phyloP scores from a whole-genome alignment of 306 rosid species.

The Quillaja saponaria region DNA sequence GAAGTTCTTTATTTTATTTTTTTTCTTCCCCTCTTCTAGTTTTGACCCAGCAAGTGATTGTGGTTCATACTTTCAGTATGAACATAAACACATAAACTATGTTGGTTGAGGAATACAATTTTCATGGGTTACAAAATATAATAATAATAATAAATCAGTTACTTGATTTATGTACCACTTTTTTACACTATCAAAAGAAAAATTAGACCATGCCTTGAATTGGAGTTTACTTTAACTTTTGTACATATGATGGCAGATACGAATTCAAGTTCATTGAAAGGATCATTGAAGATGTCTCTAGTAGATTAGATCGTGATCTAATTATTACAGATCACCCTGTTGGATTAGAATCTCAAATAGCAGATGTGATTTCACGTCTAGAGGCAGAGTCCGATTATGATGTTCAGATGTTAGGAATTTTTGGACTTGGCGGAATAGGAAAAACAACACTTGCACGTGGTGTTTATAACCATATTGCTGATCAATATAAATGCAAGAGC shows the following conservation, averaged over 20 bases:
- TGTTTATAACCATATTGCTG: conserved; percentile 16
- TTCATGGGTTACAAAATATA: no score
- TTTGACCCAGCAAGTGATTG: no score
- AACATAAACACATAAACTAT: no score
- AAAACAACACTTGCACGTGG: conserved; percentile 32
- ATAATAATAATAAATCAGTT: no score
- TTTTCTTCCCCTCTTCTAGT: no score
- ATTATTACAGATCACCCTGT: conserved; percentile 20
- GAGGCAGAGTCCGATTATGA: not conserved
- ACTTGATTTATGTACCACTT: no score
- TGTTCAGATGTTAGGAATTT: conserved; percentile 18
- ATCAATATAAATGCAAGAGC: conserved; percentile 23
- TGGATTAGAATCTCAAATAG: conserved; percentile 10
- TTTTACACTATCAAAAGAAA: no score
- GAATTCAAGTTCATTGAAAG: not conserved
- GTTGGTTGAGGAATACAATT: no score
- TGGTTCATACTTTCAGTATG: no score
- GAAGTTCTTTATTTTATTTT: no score
- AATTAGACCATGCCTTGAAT: no score
- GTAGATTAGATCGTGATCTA: conserved; percentile 2
- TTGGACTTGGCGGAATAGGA: conserved; percentile 28
- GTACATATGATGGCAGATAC: not conserved
- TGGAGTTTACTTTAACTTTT: not conserved
- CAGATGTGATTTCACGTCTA: conserved; percentile 8
- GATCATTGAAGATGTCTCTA: not conserved